Percentiles rank a stretch among this genome's conserved stretches.
Evolutionary conservation across 805 yeast species (phyloP).

Genomic region (Jamesozyma piceae): DNA sequence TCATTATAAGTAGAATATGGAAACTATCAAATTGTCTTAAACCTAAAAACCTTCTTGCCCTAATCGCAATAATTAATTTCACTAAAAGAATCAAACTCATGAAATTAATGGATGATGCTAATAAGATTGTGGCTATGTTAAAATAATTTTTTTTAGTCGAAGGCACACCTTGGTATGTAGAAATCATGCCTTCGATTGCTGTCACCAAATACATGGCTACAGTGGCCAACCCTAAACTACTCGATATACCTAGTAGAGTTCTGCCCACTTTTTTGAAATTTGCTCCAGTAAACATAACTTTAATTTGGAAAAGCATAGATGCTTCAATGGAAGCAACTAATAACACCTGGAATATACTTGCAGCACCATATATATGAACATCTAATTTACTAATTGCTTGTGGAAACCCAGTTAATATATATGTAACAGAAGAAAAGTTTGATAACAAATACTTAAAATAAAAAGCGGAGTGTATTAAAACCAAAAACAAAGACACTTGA

Average conservation of each 20-base stretch:
- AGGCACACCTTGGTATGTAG: slow-evolving; percentile 23
- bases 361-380: slow-evolving; percentile 46
- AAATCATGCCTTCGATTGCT: slow-evolving; percentile 37
- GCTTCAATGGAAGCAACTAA: slow-evolving; percentile 52
- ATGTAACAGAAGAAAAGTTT: slow-evolving; percentile 41
- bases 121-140: slow-evolving; percentile 50
- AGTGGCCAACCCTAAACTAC: slow-evolving; percentile 43
- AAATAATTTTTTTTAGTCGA: slow-evolving; percentile 33
- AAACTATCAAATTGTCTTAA: slow-evolving; percentile 72
- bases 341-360: slow-evolving; percentile 51
- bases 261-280: slow-evolving; percentile 37
- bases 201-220: slow-evolving; percentile 50
- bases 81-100: slow-evolving; percentile 49
- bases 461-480: slow-evolving; percentile 53
- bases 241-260: slow-evolving; percentile 32
- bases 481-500: slow-evolving; percentile 45
- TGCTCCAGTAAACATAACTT: slow-evolving; percentile 57
- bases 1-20: slow-evolving; percentile 73
- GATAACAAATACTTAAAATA: slow-evolving; percentile 47
- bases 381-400: slow-evolving; percentile 31
- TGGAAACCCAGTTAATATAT: slow-evolving; percentile 40
- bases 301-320: slow-evolving; percentile 64
- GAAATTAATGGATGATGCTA: slow-evolving; percentile 58
- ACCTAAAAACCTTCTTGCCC: slow-evolving; percentile 68
- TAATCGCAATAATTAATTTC: slow-evolving; percentile 63